Evolutionary conservation across 2,329 filamentous ascomycete genomes (phyloP), one percentile per base, ranked within the genome.

Genomic region (Ophiocordyceps camponoti-leonardi): DNA sequence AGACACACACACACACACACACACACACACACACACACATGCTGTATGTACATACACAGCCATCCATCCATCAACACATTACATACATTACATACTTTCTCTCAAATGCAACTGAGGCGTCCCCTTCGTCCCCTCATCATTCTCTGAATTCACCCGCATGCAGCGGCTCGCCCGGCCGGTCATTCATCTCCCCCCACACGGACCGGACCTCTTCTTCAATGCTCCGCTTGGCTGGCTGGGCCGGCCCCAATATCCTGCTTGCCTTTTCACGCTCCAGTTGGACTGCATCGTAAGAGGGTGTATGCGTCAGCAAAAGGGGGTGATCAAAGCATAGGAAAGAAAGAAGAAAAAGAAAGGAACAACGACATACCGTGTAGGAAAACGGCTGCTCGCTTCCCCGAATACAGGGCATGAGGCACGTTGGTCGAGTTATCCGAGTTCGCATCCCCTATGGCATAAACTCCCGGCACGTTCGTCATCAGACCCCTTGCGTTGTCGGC

Each of bases 391-490:
- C 67, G 58, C 65, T 80, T 80, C 3, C 75, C 76, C 13, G 62
- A 71, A 53, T 64, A 79, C 52, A 80, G 66, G 0, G 77, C 76
- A 49, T 79, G 75, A 0, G 74, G 74, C 1, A 79, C 68, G 49
- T 79, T 80, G 3, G 74, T 78, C 10, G 65, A 61, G n/a, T 70
- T 69, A 45, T 79, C 75, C 30, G 67, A 68, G 57, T 79, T 80
- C 13, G 69, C 69, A 49, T 80, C 76, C 0, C 77, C 76, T 19
- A 79, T 57, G 6, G 72, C 75, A 51, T 71, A 79, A 0, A 79
- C 67, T 1, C 74, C 73, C 0, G 60, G 53, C 4, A 76, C 52
- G 45, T 68, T 79, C 1, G 75, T 77, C 14, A 61, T 52, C 48
- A 73, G 61, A 0, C 68, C 70, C n/a, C 59, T 61, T 2, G 58